Base-by-base conservation (phyloP, 2,329 filamentous ascomycete species). In the Paecilomyces variotii region DNA sequence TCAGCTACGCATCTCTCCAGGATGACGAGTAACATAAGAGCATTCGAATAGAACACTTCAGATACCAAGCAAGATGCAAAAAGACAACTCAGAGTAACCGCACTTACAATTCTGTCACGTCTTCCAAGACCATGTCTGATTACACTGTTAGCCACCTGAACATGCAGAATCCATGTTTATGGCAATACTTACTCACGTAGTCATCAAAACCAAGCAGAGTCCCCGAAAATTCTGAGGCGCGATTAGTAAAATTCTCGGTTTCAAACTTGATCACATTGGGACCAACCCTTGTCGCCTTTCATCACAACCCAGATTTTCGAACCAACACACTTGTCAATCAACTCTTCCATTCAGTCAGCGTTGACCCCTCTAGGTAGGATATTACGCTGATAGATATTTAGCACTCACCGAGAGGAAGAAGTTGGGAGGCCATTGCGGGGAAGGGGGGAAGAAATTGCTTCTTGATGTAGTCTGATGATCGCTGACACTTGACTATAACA, bases 291-390 rank as follows among this genome's bases (percentile, higher is more conserved):
- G 73, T 97, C 94, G 65, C 92, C 91, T 79, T 99, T 99, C 94
- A 99, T 99, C 69, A 99, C 86, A 63, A 99, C 92, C 92, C 93
- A 97, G 75, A 99, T 97, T 69, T 88, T 89, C 57, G 92, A 97
- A 62, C 94, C 94, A 65, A 99, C 92, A 74, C 94, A 99, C 78
- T 97, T 97, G 81, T 99, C 94, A 76, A 99, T 97, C 72, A 99
- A 86, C 78, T 99, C 94, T 96, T 35, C 57, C 45, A 2, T 51
- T 59, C 39, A 53, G 61, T 72, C 64, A 72, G 67, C 57, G 28
- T 19, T 12, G 24, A 45, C 53, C 25, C 1, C 27, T 14, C 14
- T 11, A 24, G 26, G 5, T 2, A 19, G 28, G 28, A 49, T 30
- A 19, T 24, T 27, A 27, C 56, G 25, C 6, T 26, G 39, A 14